Evolutionary conservation across 2,329 filamentous ascomycete species (phyloP).

Genomic region (Zymoseptoria ardabiliae): DNA sequence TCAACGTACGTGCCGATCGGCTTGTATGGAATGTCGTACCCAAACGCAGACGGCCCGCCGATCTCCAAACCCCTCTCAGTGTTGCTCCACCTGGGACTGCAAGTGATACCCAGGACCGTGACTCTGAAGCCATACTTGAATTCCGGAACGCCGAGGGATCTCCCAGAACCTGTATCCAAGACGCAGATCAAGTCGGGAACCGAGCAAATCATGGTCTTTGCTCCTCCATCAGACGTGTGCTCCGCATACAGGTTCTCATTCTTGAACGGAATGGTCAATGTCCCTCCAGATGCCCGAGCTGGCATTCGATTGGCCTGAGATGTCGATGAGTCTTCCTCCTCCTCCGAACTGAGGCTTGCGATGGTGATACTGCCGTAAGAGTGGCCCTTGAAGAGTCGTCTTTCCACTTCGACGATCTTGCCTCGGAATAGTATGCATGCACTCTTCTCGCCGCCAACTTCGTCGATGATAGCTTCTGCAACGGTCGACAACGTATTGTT

Average conservation of each 20-base stretch:
- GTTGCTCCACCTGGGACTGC: conserved; percentile 48
- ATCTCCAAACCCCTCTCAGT: conserved; percentile 43
- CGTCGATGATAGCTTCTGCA: conserved; percentile 51
- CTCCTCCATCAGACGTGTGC: conserved; percentile 29
- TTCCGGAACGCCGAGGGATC: conserved; percentile 47
- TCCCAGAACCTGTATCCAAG: conserved; percentile 43
- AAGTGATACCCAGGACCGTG: conserved; percentile 47
- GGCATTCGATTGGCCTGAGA: conserved; percentile 15
- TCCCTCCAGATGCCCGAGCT: conserved; percentile 37
- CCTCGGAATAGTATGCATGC: conserved; percentile 56
- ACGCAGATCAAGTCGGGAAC: conserved; percentile 46
- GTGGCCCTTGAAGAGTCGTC: conserved; percentile 50
- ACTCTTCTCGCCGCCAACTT: conserved; percentile 47
- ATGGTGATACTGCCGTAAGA: conserved; percentile 54
- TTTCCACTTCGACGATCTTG: conserved; percentile 56
- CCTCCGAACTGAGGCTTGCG: conserved; percentile 12
- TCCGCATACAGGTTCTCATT: conserved; percentile 64
- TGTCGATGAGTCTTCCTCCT: conserved; percentile 31
- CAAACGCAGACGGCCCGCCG: conserved; percentile 45
- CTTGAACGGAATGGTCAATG: conserved; percentile 61
- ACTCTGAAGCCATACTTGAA: conserved; percentile 49
- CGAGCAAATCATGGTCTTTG: conserved; percentile 38
- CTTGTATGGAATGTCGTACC: conserved; percentile 43
- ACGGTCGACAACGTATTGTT: conserved; percentile 48
- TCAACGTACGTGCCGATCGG: conserved; percentile 47